A percentile compares a stretch with the other conserved stretches of the same genome.
Conservation (phyloP, 129 eudicot genomes). For the Oenanthe sinensis region DNA sequence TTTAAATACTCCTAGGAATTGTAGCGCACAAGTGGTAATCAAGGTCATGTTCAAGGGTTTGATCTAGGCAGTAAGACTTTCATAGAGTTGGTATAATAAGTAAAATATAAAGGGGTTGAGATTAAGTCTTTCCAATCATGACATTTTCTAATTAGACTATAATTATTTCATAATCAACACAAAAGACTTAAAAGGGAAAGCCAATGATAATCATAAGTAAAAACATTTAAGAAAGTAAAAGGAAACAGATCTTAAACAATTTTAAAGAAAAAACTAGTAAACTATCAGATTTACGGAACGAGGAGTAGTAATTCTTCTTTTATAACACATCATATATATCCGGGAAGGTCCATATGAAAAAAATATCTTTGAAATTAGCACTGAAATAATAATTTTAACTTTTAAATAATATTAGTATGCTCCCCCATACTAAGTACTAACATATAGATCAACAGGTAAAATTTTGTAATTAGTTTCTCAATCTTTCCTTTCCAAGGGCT, state of each 20-base stretch:
- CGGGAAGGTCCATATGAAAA: not conserved
- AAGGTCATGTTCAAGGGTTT: not conserved
- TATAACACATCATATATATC: not conserved
- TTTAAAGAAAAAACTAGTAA: not conserved
- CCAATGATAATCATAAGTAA: not conserved
- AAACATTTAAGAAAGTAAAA: not conserved
- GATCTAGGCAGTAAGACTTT: not conserved
- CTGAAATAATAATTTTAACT: not conserved
- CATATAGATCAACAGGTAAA: not conserved
- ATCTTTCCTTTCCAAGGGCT: not conserved
- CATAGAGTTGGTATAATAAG: not conserved
- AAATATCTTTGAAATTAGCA: not conserved
- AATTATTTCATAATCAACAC: not conserved
- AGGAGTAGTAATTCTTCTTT: not conserved
- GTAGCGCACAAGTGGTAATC: not conserved
- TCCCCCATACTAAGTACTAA: not conserved
- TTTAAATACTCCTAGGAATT: not conserved
- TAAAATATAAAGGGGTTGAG: not conserved
- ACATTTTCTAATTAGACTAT: not conserved
- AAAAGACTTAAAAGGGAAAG: not conserved
- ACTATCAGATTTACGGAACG: not conserved
- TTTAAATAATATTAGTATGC: not conserved
- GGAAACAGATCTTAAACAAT: not conserved
- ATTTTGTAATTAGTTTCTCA: not conserved
- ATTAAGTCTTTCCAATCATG: not conserved